These are phyloP conservation scores for Hyaloperonospora brassicae DNA, from an alignment of 352 stramenopile genomes.

Conservation along the genomic window DNA sequence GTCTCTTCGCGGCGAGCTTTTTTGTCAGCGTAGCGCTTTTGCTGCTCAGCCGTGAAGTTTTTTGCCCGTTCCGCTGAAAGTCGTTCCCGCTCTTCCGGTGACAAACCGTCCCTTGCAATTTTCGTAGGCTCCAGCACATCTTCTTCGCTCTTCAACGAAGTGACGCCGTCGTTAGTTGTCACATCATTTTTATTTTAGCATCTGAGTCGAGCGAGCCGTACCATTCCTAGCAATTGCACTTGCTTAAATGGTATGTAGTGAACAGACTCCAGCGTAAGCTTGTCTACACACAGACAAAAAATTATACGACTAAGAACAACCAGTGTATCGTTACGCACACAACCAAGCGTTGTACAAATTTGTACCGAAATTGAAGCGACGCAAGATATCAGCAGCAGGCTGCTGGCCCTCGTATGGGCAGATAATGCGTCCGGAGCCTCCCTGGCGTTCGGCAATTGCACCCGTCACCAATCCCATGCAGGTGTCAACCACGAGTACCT, in stretches of 20 bases:
- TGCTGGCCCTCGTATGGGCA: conserved; percentile 72
- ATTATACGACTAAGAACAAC: neutral
- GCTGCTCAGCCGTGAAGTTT: conserved; percentile 71
- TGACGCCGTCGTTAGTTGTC: neutral
- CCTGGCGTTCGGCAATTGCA: conserved; percentile 79
- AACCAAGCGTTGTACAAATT: too few species aligned
- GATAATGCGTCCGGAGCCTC: conserved; percentile 61
- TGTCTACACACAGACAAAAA: conserved; percentile 33
- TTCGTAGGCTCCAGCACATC: conserved; percentile 38
- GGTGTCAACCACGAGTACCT: conserved; percentile 90
- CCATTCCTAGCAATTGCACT: conserved; percentile 36
- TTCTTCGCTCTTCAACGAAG: conserved; percentile 31
- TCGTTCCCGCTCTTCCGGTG: conserved; percentile 47
- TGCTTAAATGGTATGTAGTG: conserved; percentile 69
- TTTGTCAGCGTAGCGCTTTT: conserved; percentile 70
- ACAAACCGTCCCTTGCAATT: conserved; percentile 46
- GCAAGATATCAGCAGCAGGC: conserved; percentile 61
- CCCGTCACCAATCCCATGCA: conserved; percentile 89
- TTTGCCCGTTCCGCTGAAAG: conserved; percentile 76
- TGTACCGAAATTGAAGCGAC: conserved; percentile 84
- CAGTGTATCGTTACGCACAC: neutral
- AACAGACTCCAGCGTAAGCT: conserved; percentile 61
- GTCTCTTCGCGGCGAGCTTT: conserved; percentile 54
- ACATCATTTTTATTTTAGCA: neutral
- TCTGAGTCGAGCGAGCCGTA: conserved; percentile 9